Conservation (phyloP, 2,329 filamentous ascomycete species). For the Oidium heveae region DNA sequence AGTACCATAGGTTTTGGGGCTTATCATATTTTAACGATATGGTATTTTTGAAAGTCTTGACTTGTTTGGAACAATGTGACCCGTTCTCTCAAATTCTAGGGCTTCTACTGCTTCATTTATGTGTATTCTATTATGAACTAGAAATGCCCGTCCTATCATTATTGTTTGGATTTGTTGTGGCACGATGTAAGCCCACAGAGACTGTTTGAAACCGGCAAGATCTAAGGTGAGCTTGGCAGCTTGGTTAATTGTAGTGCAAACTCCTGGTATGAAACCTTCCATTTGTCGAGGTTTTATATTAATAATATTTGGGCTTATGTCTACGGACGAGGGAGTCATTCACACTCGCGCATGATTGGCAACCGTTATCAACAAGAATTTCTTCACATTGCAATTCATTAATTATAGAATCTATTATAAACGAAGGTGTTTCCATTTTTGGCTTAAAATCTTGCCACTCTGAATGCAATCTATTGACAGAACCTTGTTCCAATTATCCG, state of each 20-base stretch:
- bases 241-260: neutral
- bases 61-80: neutral
- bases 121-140: too few relatives aligned
- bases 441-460: neutral
- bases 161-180: neutral
- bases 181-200: neutral
- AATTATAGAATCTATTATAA: neutral
- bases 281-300: neutral
- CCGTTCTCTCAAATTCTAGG: neutral
- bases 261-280: neutral
- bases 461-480: neutral
- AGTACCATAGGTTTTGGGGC: neutral
- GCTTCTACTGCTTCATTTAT: conserved; percentile 36
- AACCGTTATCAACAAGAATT: neutral
- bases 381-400: neutral
- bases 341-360: neutral
- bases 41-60: neutral
- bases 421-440: neutral
- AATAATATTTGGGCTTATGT: neutral
- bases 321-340: neutral
- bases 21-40: neutral
- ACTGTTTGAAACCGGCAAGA: neutral
- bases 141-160: neutral
- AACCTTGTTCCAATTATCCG: neutral
- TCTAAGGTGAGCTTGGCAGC: neutral